phyloP scores from a whole-genome alignment of 768 basidiomycete genomes.

The Dioszegia hungarica region DNA sequence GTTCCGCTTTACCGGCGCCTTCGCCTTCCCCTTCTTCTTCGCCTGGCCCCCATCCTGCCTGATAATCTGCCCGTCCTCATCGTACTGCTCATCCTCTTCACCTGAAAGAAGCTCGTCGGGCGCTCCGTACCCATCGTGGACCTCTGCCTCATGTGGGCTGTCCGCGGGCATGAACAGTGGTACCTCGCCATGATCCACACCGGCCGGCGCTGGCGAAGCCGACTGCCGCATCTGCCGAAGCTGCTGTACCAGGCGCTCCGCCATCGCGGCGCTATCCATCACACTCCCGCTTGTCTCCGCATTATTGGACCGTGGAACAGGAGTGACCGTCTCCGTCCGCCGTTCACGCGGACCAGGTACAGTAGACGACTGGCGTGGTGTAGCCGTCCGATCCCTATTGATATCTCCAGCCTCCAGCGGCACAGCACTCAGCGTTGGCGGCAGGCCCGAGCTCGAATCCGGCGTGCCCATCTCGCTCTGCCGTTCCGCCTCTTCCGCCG shows the following conservation, averaged over 20 bases:
- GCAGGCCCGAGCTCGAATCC: not conserved
- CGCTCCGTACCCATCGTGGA: not conserved
- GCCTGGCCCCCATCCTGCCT: not conserved
- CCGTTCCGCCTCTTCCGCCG: not conserved
- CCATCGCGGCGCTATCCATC: not conserved
- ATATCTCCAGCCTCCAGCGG: not conserved
- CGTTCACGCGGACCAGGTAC: too few relatives aligned
- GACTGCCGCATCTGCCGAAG: not conserved
- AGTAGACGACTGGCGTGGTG: too few relatives aligned
- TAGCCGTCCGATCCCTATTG: not conserved
- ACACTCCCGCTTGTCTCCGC: too few relatives aligned
- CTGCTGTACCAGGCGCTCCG: not conserved
- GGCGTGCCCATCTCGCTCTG: not conserved
- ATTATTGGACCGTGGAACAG: too few relatives aligned
- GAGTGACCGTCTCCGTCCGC: too few relatives aligned
- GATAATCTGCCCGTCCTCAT: not conserved
- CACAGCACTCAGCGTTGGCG: not conserved
- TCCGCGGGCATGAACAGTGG: too few relatives aligned
- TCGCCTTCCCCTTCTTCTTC: conserved; percentile 3
- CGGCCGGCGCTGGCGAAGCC: not conserved
- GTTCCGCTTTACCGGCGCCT: not conserved
- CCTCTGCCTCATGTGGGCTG: not conserved
- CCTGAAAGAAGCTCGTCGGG: not conserved
- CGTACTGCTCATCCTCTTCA: not conserved
- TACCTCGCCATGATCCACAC: too few relatives aligned